Percentiles rank a stretch among this genome's conserved stretches.
Evolutionary conservation across 202 grass and related monocot species (phyloP).

Genomic region (Panicum hallii): DNA sequence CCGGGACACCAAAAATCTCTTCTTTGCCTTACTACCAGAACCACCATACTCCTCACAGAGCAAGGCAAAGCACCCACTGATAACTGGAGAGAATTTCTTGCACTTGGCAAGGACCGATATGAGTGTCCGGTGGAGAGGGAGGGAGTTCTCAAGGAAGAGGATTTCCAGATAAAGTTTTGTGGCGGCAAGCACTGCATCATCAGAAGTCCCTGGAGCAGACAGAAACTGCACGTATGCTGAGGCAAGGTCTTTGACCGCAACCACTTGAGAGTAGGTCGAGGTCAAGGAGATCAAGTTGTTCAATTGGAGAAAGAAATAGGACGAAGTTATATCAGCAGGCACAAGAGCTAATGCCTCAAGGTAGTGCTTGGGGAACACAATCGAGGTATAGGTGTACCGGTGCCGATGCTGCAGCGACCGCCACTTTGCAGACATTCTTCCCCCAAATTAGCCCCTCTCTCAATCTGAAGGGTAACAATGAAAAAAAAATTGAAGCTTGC

Average conservation of each 20-base stretch:
- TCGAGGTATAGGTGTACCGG: conserved; percentile 85
- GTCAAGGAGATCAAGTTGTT: conserved; percentile 72
- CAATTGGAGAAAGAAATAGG: conserved; percentile 66
- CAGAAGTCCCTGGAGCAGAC: conserved; percentile 47
- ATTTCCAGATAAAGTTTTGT: conserved; percentile 83
- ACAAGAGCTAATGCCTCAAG: conserved; percentile 58
- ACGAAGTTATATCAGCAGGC: conserved; percentile 37
- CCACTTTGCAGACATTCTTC: conserved; percentile 85
- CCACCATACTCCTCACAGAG: conserved; percentile 79
- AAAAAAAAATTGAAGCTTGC: background rate
- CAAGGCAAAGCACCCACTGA: conserved; percentile 65
- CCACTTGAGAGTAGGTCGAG: conserved; percentile 82
- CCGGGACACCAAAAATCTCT: conserved; percentile 80
- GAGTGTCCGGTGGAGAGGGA: conserved; percentile 81
- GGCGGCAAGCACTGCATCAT: conserved; percentile 47
- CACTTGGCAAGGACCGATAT: conserved; percentile 83
- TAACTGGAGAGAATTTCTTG: conserved; percentile 60
- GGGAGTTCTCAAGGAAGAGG: conserved; percentile 89
- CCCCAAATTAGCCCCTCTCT: conserved; percentile 15
- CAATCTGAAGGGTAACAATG: conserved; percentile 38
- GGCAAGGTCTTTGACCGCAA: conserved; percentile 72
- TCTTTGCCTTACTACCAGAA: conserved; percentile 67
- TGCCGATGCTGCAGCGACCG: conserved; percentile 85
- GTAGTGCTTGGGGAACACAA: conserved; percentile 82
- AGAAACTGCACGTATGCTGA: conserved; percentile 70